phyloP scores from a whole-genome alignment of 352 stramenopile species.

The Phytophthora capsici region DNA sequence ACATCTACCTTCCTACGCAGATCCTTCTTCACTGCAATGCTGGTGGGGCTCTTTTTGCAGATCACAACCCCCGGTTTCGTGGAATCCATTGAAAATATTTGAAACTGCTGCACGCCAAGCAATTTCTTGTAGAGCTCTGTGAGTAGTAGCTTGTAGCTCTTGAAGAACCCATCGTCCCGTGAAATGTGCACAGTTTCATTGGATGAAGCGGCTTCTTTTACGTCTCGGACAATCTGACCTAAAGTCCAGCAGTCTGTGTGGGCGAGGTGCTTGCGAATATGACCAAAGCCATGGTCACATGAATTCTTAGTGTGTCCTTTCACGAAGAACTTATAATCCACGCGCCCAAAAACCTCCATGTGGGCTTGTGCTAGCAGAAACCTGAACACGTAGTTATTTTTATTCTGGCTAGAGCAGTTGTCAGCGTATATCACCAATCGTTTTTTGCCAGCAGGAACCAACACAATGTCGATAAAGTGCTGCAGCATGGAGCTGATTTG shows the following conservation, averaged over 20 bases:
- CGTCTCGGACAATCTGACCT: conserved; percentile 8
- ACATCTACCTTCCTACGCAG: conserved; percentile 12
- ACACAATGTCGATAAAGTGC: conserved; percentile 7
- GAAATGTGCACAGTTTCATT: conserved; percentile 8
- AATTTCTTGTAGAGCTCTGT: conserved; percentile 15
- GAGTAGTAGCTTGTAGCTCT: too few relatives aligned
- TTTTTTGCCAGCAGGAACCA: conserved; percentile 3
- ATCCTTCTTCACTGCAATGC: conserved; percentile 2
- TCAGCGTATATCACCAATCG: conserved; percentile 17
- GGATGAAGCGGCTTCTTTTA: neutral
- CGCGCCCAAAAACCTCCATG: conserved; percentile 4
- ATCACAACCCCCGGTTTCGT: neutral
- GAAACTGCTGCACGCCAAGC: neutral
- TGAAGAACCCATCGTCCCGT: neutral
- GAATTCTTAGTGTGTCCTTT: conserved; percentile 28
- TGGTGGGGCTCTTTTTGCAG: neutral
- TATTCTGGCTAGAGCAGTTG: conserved; percentile 23
- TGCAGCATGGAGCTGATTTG: conserved; percentile 13
- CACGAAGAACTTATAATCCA: conserved; percentile 30
- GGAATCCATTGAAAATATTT: conserved; percentile 2
- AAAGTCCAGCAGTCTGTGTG: conserved; percentile 16
- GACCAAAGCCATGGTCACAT: conserved; percentile 12
- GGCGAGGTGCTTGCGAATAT: conserved; percentile 18
- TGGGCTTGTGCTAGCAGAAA: conserved; percentile 18
- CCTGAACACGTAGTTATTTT: conserved; percentile 25